phyloP scores from a whole-genome alignment of 1,139 yeast species.

The Suzukiozyma palmioleophila region DNA sequence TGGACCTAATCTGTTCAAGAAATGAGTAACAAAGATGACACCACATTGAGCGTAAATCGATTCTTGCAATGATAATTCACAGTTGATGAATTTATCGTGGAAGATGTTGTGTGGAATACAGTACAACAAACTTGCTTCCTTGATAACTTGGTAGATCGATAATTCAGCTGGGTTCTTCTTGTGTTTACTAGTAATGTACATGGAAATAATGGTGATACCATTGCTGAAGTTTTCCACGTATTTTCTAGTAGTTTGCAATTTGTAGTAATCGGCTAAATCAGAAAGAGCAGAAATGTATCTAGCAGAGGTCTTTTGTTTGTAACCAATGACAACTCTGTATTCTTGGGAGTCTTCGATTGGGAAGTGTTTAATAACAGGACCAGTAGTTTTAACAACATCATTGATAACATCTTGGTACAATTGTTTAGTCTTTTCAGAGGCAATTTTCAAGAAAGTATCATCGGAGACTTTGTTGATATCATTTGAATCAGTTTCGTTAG shows the following conservation, averaged over 20 bases:
- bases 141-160: slow-evolving; percentile 85
- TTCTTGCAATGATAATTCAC: slow-evolving; percentile 88
- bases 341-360: slow-evolving; percentile 76
- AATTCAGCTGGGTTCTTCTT: slow-evolving; percentile 52
- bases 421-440: slow-evolving; percentile 73
- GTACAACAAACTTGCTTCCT: slow-evolving; percentile 89
- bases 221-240: slow-evolving; percentile 93
- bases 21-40: slow-evolving; percentile 88
- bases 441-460: slow-evolving; percentile 70
- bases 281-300: slow-evolving; percentile 86
- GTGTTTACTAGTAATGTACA: slow-evolving; percentile 63
- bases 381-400: slow-evolving; percentile 71
- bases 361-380: slow-evolving; percentile 89
- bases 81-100: slow-evolving; percentile 66
- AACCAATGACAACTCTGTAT: slow-evolving; percentile 85
- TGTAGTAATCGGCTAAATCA: slow-evolving; percentile 86
- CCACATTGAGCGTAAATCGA: slow-evolving; percentile 93
- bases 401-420: slow-evolving; percentile 71
- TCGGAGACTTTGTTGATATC: slow-evolving; percentile 67
- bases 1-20: slow-evolving; percentile 88
- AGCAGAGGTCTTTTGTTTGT: slow-evolving; percentile 77
- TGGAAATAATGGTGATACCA: slow-evolving; percentile 81
- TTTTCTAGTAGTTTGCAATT: slow-evolving; percentile 79
- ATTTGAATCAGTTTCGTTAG: slow-evolving; percentile 38
- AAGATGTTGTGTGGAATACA: slow-evolving; percentile 88